Conservation (phyloP, 2,329 filamentous ascomycete species). For the Coniochaeta sp. region DNA sequence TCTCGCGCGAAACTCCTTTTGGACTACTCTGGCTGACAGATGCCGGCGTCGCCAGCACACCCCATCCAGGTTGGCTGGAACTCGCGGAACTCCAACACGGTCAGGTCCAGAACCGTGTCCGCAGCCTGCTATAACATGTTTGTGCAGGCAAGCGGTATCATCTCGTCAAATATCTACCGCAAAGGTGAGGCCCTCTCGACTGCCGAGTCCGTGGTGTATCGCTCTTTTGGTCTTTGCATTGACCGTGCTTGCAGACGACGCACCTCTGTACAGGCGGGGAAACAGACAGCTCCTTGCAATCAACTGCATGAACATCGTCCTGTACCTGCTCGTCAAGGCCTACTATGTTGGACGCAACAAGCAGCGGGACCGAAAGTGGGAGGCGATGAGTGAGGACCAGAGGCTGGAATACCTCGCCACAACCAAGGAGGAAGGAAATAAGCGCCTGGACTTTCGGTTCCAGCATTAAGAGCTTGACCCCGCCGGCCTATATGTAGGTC, state of each 20-base stretch:
- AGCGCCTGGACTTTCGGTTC: conserved; percentile 25
- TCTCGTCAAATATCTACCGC: conserved; percentile 32
- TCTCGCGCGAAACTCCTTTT: background rate
- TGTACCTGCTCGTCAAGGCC: conserved; percentile 21
- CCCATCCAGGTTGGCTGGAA: conserved; percentile 42
- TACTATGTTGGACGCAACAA: conserved; percentile 29
- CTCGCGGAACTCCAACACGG: conserved; percentile 52
- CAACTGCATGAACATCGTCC: conserved; percentile 21
- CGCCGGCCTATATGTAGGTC: background rate
- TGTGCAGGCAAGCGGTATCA: conserved; percentile 35
- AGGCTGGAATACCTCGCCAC: conserved; percentile 21
- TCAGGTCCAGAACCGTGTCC: conserved; percentile 55
- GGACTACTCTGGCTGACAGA: conserved; percentile 4
- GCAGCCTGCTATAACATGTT: conserved; percentile 58
- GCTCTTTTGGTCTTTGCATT: conserved; percentile 6
- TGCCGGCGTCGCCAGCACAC: conserved; percentile 25
- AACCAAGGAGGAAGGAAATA: conserved; percentile 24
- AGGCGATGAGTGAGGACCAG: conserved; percentile 21
- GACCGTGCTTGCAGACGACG: conserved; percentile 18
- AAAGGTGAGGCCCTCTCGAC: conserved; percentile 14
- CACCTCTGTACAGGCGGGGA: conserved; percentile 44
- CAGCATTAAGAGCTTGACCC: conserved; percentile 14
- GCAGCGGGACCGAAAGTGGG: conserved; percentile 18
- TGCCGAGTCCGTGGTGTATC: conserved; percentile 17
- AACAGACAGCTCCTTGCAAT: conserved; percentile 45